A percentile compares a stretch with the other conserved stretches of the same genome.
These are phyloP conservation scores for Euphorbia corollata DNA, from an alignment of 441 rosid species.

Conservation along the genomic window DNA sequence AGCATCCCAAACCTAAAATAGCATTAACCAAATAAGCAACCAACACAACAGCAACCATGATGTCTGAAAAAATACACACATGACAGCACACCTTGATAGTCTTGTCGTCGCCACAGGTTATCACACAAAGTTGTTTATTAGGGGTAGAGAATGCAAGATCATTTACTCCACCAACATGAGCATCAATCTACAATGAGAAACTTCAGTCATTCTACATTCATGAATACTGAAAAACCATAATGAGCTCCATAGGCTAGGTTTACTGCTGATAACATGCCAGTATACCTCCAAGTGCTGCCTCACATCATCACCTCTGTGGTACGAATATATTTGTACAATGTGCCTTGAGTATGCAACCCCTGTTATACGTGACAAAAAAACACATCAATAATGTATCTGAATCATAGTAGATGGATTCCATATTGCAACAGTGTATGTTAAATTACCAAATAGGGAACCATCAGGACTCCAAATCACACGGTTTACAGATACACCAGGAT, in stretches of 20 bases:
- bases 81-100: constrained; percentile 60
- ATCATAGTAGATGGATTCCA: not conserved
- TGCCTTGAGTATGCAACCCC: constrained; percentile 93
- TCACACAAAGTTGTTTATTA: constrained; percentile 82
- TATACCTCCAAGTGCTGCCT: constrained; percentile 82
- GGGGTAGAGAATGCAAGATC: constrained; percentile 93
- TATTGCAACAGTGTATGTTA: constrained; percentile 18
- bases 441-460: constrained; percentile 77
- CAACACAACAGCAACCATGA: no score
- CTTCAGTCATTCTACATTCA: constrained; percentile 13
- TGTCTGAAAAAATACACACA: constrained; percentile 4
- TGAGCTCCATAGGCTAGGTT: constrained; percentile 1
- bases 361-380: constrained; percentile 27
- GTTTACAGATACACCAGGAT: constrained; percentile 76
- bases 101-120: constrained; percentile 93
- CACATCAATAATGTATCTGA: constrained; percentile 17
- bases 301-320: constrained; percentile 66
- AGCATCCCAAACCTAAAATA: constrained; percentile 79
- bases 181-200: constrained; percentile 59
- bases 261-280: not conserved
- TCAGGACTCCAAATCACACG: constrained; percentile 93
- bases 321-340: constrained; percentile 79
- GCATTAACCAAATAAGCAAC: constrained; percentile 4
- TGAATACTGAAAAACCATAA: constrained; percentile 14
- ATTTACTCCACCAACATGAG: constrained; percentile 81